Percentiles rank a stretch among this genome's conserved stretches.
These are phyloP conservation scores for Cinnamomum micranthum DNA, from an alignment of 164 flowering plant genomes.

Conservation along the genomic window DNA sequence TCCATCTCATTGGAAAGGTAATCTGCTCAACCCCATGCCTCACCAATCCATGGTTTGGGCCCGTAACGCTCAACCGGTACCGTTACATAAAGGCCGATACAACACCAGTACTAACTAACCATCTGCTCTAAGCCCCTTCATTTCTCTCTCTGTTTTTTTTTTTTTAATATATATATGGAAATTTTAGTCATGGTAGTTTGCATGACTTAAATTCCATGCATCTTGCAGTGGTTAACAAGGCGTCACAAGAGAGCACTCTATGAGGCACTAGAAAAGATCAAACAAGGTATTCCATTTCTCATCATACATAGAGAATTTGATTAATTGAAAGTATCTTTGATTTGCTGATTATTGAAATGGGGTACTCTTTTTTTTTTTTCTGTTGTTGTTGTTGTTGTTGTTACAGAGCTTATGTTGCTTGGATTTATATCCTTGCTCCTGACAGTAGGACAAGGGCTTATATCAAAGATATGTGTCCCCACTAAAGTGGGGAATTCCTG, in stretches of 20 bases:
- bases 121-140: neutral
- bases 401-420: constrained; percentile 62
- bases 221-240: constrained; percentile 53
- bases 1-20: constrained; percentile 65
- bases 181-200: neutral
- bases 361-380: neutral
- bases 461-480: constrained; percentile 42
- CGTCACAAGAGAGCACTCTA: constrained; percentile 47
- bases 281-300: constrained; percentile 37
- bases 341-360: neutral
- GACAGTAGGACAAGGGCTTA: constrained; percentile 35
- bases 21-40: neutral
- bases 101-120: no score
- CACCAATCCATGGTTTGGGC: no score
- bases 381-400: neutral
- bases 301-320: neutral
- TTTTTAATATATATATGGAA: neutral
- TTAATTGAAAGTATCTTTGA: neutral
- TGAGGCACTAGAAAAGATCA: constrained; percentile 63
- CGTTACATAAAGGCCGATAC: no score
- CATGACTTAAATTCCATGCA: neutral
- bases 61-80: no score
- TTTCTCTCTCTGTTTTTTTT: no score
- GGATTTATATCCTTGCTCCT: constrained; percentile 68
- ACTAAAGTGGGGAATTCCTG: constrained; percentile 29